These are phyloP conservation scores for Neoconidiobolus thromboides DNA, from an alignment of 371 early-diverging fungal genomes.

Conservation along the genomic window DNA sequence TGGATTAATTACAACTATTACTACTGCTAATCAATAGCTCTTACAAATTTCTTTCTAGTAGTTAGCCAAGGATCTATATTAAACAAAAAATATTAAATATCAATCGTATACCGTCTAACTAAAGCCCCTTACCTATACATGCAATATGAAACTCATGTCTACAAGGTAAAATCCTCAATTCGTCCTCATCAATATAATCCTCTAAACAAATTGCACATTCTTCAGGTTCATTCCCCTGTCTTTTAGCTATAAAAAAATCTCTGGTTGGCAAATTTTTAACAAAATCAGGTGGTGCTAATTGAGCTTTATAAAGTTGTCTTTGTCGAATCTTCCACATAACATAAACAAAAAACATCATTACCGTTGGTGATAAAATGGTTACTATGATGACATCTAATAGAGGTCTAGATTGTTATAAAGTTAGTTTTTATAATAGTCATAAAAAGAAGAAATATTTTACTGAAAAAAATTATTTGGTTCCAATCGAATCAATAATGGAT, in stretches of 20 bases:
- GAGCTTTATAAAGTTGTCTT: conserved; percentile 30
- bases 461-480: conserved; percentile 1
- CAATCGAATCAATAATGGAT: neutral
- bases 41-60: conserved; percentile 54
- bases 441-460: neutral
- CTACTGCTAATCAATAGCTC: conserved; percentile 8
- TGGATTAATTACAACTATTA: neutral
- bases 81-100: neutral
- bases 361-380: conserved; percentile 38
- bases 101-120: neutral
- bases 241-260: conserved; percentile 30
- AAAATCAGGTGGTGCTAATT: conserved; percentile 40
- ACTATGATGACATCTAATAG: conserved; percentile 46
- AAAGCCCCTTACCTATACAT: conserved; percentile 52
- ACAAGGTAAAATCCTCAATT: conserved; percentile 68
- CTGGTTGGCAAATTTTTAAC: conserved; percentile 38
- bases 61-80: conserved; percentile 39
- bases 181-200: conserved; percentile 58
- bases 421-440: neutral
- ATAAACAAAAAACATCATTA: conserved; percentile 48
- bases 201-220: conserved; percentile 90
- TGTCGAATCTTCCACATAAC: conserved; percentile 38
- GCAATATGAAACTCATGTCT: conserved; percentile 73
- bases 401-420: conserved; percentile 19
- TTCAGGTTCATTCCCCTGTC: conserved; percentile 34